Percentiles rank a stretch among this genome's conserved stretches.
Evolutionary conservation across 2,329 filamentous ascomycete genomes (phyloP).

Genomic region (Ascochyta lentis): DNA sequence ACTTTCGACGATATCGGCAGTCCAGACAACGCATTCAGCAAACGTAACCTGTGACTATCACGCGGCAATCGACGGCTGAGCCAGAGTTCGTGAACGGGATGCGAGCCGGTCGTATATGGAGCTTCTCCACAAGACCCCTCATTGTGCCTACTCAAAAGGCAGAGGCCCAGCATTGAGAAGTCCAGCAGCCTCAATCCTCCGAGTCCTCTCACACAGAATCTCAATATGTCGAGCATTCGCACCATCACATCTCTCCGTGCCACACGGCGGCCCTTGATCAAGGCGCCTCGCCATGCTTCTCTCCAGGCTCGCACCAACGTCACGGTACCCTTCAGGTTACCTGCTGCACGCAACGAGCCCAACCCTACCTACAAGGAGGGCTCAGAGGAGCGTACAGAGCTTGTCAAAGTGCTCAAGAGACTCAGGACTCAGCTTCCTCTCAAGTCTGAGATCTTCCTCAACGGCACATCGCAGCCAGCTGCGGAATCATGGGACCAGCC

Average conservation of each 20-base stretch:
- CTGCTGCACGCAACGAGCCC: conserved; percentile 38
- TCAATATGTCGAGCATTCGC: conserved; percentile 26
- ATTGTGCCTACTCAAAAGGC: conserved; percentile 19
- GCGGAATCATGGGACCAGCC: conserved; percentile 36
- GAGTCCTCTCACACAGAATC: conserved; percentile 3
- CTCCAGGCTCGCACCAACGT: conserved; percentile 34
- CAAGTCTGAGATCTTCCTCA: conserved; percentile 35
- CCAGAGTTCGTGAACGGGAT: conserved; percentile 13
- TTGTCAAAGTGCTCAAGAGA: conserved; percentile 34
- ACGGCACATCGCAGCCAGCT: conserved; percentile 33
- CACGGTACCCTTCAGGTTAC: conserved; percentile 39
- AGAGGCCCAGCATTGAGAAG: conserved; percentile 9
- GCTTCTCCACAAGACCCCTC: conserved; percentile 19
- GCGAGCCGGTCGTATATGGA: conserved; percentile 10
- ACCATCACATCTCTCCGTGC: conserved; percentile 22
- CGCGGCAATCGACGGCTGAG: conserved; percentile 22
- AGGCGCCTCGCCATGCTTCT: conserved; percentile 16
- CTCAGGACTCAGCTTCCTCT: conserved; percentile 37
- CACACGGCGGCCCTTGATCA: conserved; percentile 21
- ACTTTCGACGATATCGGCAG: conserved; percentile 8
- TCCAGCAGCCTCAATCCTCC: conserved; percentile 5
- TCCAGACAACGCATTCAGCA: not conserved
- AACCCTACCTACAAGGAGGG: conserved; percentile 40
- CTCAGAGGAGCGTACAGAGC: conserved; percentile 33
- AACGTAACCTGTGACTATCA: conserved; percentile 7